These are phyloP conservation scores for Lactarius hatsudake DNA, from an alignment of 768 basidiomycete species.

Conservation along the genomic window DNA sequence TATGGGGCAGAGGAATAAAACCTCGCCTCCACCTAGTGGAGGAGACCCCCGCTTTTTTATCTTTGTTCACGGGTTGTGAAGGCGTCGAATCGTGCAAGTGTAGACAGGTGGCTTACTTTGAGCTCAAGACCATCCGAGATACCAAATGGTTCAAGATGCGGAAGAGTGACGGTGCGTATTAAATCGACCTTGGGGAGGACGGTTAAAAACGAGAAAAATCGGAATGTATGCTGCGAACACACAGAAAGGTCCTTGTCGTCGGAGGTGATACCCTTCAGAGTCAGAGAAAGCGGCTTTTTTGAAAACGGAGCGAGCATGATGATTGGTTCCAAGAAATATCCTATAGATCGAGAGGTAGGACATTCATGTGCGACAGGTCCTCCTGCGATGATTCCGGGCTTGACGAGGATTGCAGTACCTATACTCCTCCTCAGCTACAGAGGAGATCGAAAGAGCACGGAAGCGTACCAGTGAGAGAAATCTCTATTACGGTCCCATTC, in stretches of 20 bases:
- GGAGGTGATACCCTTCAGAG: constrained; percentile 86
- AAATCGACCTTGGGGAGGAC: constrained; percentile 71
- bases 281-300: constrained; percentile 81
- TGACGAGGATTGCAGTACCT: constrained; percentile 91
- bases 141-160: constrained; percentile 87
- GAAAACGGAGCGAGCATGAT: constrained; percentile 90
- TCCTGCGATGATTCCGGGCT: constrained; percentile 88
- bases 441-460: background rate
- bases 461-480: constrained; percentile 83
- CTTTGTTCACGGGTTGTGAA: constrained; percentile 38
- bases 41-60: constrained; percentile 94
- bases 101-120: constrained; percentile 46
- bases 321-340: constrained; percentile 91
- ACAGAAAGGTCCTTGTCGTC: constrained; percentile 92
- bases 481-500: constrained; percentile 93
- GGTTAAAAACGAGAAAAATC: background rate
- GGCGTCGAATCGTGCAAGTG: constrained; percentile 1
- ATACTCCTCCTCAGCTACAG: background rate
- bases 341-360: constrained; percentile 81
- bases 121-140: constrained; percentile 89
- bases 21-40: constrained; percentile 90
- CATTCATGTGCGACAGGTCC: constrained; percentile 84
- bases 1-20: constrained; percentile 89
- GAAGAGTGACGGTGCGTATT: constrained; percentile 84
- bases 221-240: constrained; percentile 29